Base-by-base conservation (phyloP, 1,139 yeast species). In the Kurtzmaniella quercitrusa region DNA sequence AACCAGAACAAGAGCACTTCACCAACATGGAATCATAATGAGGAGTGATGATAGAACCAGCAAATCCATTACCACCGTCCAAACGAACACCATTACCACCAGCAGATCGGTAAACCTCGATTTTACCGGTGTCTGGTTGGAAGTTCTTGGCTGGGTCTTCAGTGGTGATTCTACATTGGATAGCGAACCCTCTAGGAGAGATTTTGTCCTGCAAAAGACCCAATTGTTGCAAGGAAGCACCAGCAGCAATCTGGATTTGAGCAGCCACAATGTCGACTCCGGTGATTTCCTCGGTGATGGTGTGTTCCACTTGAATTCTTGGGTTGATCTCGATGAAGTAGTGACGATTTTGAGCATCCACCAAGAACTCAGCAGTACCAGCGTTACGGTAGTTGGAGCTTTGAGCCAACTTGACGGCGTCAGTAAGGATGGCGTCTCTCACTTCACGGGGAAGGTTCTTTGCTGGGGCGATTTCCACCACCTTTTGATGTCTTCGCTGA, bases 21-120 rank as follows among this genome's bases (percentile, higher is more conserved):
- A 93, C 98, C 77, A 93, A 79, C 97, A 93, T 88, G 41, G 98
- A 91, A 69, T 93, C 99, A 68, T 93, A 93, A 69, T 90, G 96
- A 41, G 99, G 98, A 31, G 96, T 85, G 54, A 93, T 93, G 53
- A 94, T 83, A 27, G 98, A 89, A 53, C 99, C 99, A n/a, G 97
- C 95, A 68, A 90, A 93, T 7, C 98, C 98, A 62, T 93, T 93
- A 70, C 98, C 98, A 73, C 98, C 99, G 63, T 93, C 99, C 55
- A 93, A 77, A 71, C 99, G 84, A 41, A 93, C 97, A 63, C 99
- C 99, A 62, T 93, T 93, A 75, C 99, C 99, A 72, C 99, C 99
- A 34, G 98, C 89, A 34, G 98, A 90, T 66, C 98, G 81, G 74
- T 93, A 93, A 41, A 93, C 99, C 67, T 93, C 99, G 55, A 93